Evolutionary conservation across 2,329 filamentous ascomycete species (phyloP).

Genomic region (Tolypocladium amazonense): DNA sequence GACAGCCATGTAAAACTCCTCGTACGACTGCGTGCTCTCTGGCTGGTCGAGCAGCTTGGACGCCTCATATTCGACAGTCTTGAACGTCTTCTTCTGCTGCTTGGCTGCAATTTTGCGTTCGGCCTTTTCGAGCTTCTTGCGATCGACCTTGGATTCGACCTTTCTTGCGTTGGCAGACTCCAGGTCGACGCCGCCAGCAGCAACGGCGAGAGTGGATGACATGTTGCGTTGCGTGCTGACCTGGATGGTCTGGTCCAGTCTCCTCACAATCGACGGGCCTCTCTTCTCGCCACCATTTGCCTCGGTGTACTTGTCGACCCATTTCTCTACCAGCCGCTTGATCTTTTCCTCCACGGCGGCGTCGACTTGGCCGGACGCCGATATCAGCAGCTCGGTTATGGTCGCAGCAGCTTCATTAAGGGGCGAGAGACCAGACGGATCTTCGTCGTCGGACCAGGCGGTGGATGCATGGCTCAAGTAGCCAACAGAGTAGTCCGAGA

Average conservation of each 20-base stretch:
- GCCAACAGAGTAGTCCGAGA: constrained; percentile 88
- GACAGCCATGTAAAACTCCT: constrained; percentile 99
- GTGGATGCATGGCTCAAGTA: constrained; percentile 91
- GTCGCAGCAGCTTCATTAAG: constrained; percentile 73
- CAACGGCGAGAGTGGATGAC: constrained; percentile 85
- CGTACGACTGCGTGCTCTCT: constrained; percentile 80
- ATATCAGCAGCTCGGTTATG: constrained; percentile 81
- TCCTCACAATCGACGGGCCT: constrained; percentile 66
- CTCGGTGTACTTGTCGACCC: constrained; percentile 71
- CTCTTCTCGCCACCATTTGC: constrained; percentile 62
- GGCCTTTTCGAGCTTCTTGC: constrained; percentile 98
- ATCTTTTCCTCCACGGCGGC: constrained; percentile 65
- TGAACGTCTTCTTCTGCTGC: constrained; percentile 97
- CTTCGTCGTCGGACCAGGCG: constrained; percentile 64
- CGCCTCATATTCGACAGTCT: constrained; percentile 95
- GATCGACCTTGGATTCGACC: constrained; percentile 94
- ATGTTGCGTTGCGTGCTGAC: constrained; percentile 91
- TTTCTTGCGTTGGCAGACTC: constrained; percentile 89
- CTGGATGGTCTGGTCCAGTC: constrained; percentile 89
- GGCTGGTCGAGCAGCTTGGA: constrained; percentile 78
- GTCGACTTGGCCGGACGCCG: constrained; percentile 78
- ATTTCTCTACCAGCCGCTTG: constrained; percentile 76
- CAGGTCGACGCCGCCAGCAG: constrained; percentile 75
- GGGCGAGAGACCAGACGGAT: constrained; percentile 59
- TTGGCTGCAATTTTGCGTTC: constrained; percentile 96